Conservation (phyloP, 2,329 filamentous ascomycete species). For the Pseudogymnoascus sp. region DNA sequence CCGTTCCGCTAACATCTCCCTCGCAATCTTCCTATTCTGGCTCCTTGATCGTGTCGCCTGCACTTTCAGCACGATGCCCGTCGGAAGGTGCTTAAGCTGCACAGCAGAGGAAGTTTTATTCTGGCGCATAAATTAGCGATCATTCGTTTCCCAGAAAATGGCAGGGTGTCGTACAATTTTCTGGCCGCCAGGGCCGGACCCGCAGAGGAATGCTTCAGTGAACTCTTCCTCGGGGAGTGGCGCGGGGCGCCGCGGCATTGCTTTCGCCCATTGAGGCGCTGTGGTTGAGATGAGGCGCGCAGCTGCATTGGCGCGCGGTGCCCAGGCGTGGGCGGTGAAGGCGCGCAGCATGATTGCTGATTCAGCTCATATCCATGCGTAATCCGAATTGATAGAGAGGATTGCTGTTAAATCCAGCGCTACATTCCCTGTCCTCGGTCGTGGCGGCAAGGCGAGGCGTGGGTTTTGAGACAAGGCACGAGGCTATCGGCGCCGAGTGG, state of each 20-base stretch:
- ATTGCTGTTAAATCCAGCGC: not conserved
- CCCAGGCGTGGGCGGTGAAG: not conserved
- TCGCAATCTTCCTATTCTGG: constrained; percentile 81
- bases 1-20: constrained; percentile 49
- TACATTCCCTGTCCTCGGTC: not conserved
- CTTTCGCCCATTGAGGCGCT: constrained; percentile 35
- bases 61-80: constrained; percentile 86
- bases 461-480: not conserved
- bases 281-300: constrained; percentile 10
- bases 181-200: constrained; percentile 86
- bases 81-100: constrained; percentile 82
- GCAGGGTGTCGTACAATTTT: constrained; percentile 60
- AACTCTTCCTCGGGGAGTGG: constrained; percentile 71
- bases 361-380: not conserved
- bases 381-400: not conserved
- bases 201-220: constrained; percentile 79
- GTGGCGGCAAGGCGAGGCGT: not conserved
- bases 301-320: not conserved
- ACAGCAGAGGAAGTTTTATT: constrained; percentile 97
- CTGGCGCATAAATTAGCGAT: constrained; percentile 31
- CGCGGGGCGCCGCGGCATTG: constrained; percentile 65
- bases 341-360: not conserved
- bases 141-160: constrained; percentile 8
- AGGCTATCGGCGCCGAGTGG: constrained; percentile 7
- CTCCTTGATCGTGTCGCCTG: constrained; percentile 81